Conservation (phyloP, 257 asterid genomes). For the Solanum megistacrolobum region DNA sequence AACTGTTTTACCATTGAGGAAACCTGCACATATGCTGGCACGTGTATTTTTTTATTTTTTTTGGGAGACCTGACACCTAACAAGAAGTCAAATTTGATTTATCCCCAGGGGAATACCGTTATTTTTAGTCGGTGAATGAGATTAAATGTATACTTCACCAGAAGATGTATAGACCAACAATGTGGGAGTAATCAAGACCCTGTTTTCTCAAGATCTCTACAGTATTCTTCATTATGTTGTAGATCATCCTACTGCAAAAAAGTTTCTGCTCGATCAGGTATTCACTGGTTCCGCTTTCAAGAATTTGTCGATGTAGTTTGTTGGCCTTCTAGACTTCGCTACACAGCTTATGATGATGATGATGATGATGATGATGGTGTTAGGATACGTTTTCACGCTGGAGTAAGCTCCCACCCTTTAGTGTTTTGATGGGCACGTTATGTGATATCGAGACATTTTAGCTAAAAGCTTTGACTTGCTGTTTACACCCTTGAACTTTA, state of each 20-base stretch:
- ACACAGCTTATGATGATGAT: background rate
- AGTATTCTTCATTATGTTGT: background rate
- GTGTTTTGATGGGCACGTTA: background rate
- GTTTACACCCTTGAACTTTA: background rate
- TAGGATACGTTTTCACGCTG: background rate
- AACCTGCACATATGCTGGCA: background rate
- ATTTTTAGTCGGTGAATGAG: slow-evolving; percentile 16
- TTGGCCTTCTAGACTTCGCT: background rate
- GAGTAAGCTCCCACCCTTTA: background rate
- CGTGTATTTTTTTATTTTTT: background rate
- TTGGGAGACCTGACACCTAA: background rate
- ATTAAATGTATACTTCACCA: background rate
- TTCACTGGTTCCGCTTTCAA: background rate
- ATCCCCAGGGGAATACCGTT: slow-evolving; percentile 26
- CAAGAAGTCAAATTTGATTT: background rate
- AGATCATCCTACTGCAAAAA: background rate
- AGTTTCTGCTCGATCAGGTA: background rate
- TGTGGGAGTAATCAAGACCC: background rate
- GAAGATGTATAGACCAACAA: background rate
- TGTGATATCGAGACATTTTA: background rate
- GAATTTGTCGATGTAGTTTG: background rate
- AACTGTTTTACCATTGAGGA: background rate
- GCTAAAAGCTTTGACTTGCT: background rate
- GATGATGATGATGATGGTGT: background rate
- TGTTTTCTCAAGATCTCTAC: background rate